Percentiles rank a stretch among this genome's conserved stretches.
phyloP scores from a whole-genome alignment of 257 asterid genomes.

The Solanum appendiculatum region DNA sequence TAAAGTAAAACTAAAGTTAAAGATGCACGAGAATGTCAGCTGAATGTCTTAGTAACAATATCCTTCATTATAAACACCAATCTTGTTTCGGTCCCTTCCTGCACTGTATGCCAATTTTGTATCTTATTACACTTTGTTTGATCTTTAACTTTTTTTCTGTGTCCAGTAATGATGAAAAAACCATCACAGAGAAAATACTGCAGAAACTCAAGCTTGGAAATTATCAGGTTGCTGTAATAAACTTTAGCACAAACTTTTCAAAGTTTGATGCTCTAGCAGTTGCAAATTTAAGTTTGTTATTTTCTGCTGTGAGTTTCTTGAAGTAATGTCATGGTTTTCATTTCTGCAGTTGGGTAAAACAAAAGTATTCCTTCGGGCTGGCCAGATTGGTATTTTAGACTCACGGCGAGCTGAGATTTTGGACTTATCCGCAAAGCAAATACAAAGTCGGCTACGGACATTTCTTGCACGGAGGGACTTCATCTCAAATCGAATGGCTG shows the following conservation, averaged over 20 bases:
- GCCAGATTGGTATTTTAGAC: conserved; percentile 87
- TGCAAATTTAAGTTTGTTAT: neutral
- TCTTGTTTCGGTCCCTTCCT: neutral
- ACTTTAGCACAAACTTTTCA: neutral
- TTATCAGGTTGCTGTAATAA: conserved; percentile 65
- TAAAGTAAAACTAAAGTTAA: neutral
- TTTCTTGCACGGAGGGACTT: conserved; percentile 60
- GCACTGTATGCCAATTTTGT: neutral
- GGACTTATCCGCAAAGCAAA: conserved; percentile 76
- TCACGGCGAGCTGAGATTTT: conserved; percentile 83
- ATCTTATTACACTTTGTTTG: neutral
- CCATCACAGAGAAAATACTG: conserved; percentile 71
- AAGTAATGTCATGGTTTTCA: neutral
- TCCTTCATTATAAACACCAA: neutral
- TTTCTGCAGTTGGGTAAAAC: conserved; percentile 77
- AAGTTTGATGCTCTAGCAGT: neutral
- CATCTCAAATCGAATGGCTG: conserved; percentile 43
- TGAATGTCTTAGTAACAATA: neutral
- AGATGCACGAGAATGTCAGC: neutral
- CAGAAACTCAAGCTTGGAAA: conserved; percentile 76
- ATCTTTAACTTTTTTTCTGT: neutral
- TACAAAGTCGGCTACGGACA: conserved; percentile 72
- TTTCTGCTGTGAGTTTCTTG: neutral
- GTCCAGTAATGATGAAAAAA: conserved; percentile 84
- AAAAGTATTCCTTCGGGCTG: conserved; percentile 94